phyloP scores from a whole-genome alignment of 202 grass and related monocot genomes.

The Schoenoplectus triqueter region DNA sequence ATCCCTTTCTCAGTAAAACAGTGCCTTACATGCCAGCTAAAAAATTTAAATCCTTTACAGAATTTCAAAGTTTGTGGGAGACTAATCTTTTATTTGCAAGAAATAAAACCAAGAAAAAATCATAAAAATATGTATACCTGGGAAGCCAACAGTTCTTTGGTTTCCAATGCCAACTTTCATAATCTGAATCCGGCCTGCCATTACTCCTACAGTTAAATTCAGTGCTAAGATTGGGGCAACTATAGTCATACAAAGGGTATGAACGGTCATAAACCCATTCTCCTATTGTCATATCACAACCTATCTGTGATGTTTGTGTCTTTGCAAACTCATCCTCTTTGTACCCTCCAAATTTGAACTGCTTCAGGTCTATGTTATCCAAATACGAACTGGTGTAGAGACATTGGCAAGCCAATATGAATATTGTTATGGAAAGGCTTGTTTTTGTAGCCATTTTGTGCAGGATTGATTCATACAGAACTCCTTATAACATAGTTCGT shows the following conservation, averaged over 20 bases:
- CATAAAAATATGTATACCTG: constrained; percentile 17
- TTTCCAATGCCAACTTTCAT: constrained; percentile 47
- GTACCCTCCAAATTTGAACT: constrained; percentile 29
- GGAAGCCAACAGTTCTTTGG: constrained; percentile 45
- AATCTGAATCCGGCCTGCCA: constrained; percentile 46
- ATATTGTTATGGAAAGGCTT: no score
- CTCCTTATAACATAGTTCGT: background rate
- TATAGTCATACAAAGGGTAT: constrained; percentile 44
- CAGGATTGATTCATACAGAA: background rate
- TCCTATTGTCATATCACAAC: constrained; percentile 43
- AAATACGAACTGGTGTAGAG: background rate
- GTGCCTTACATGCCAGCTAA: no score
- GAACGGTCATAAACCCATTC: constrained; percentile 48
- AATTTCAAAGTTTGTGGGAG: no score
- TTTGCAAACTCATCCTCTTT: constrained; percentile 37
- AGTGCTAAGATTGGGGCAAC: constrained; percentile 49
- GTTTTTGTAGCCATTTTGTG: no score
- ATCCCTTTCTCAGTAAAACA: no score
- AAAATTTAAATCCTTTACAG: background rate
- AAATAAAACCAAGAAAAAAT: background rate
- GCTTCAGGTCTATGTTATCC: background rate
- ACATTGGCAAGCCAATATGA: constrained; percentile 17
- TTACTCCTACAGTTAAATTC: constrained; percentile 44
- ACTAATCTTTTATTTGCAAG: no score
- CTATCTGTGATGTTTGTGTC: constrained; percentile 26